Evolutionary conservation across 164 flowering plant species (phyloP), one percentile per base, ranked within the genome.

Genomic region (Tetrastigma voinierianum): DNA sequence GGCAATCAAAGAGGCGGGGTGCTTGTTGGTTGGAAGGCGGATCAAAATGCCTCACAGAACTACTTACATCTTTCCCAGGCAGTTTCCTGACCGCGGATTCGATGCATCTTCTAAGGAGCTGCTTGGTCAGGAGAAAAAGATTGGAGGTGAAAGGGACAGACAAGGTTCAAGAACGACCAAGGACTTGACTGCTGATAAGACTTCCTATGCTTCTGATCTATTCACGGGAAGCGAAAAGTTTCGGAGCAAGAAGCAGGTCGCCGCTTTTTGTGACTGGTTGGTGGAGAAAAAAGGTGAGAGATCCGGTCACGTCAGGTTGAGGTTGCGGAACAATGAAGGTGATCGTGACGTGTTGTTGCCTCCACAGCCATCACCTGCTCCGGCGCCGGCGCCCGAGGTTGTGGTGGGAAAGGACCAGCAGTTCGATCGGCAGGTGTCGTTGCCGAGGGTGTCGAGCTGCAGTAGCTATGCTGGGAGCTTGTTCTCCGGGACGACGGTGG

Each of bases 21-120:
- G 58, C 14, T 32, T 12, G 46, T 20, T 40, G 46, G 23, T 43
- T 16, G 32, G 15, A n/a, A 32, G 19, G 19, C 24, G 52, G 55
- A 19, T 51, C 46, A 80, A 74, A 74, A 92, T 93, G 98, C 96
- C 93, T 76, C 98, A 88, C 74, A 71, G 91, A 63, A 78, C 86
- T 32, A 88, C 92, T 32, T 85, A 85, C 83, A 73, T 86, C 69
- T 91, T 91, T 68, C 91, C 91, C 14, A 74, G 91, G 83, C 90
- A 83, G 67, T 86, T 84, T 71, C 88, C 87, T 9, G 88, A 82
- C 60, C 80, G 70, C 18, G 61, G 82, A n/a, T 65, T 68, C 32
- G 84, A 75, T 32, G 67, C 68, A 23, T 64, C 77, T 4, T 58
- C 76, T 10, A 79, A 78, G 46, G 72, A 68, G 66, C 20, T 67